Evolutionary conservation across 2,329 filamentous ascomycete genomes (phyloP), one percentile per base, ranked within the genome.

Genomic region (Stemphylium lycopersici): DNA sequence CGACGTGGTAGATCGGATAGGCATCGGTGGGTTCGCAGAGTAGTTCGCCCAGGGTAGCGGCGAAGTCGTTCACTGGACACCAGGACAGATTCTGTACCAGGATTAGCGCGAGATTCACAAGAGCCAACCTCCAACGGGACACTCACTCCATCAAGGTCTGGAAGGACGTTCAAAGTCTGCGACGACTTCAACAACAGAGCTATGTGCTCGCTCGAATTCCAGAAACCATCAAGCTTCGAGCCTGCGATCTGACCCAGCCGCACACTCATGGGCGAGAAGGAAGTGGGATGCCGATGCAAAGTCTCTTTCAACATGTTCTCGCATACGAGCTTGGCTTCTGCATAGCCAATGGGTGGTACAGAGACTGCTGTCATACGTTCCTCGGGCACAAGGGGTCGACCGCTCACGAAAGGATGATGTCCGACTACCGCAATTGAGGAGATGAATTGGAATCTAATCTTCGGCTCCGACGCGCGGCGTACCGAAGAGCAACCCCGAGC

Each of bases 171-270:
- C 0, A 84, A 55, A 0, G 77, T 78, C 57, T 84, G 80, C 0
- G 78, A 76, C 0, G 78, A 81, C 64, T 83, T 83, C 46, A 83
- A 63, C 18, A 85, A 51, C 55, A 82, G 82, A 0, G 73, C 62
- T 11, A 84, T 68, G 55, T 84, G 80, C 61, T 85, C 82, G 24
- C 75, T 72, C 0, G 77, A 69, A 57, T 85, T 86, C 84, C 83
- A 86, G 60, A 79, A 80, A 0, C 83, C 83, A 48, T 70, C 83
- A 0, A 51, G 72, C 3, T 62, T 77, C 0, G 78, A 81, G 0
- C 84, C 84, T 1, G 83, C 74, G 36, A 86, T 81, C 63, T 86
- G 84, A 0, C 80, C 84, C 0, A 78, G 70, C 0, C 83, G 76
- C 0, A 81, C 77, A 0, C 66, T 68, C 70, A 77, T 79, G 0